Conservation (phyloP, 257 asterid species). For the Solanum sitiens region DNA sequence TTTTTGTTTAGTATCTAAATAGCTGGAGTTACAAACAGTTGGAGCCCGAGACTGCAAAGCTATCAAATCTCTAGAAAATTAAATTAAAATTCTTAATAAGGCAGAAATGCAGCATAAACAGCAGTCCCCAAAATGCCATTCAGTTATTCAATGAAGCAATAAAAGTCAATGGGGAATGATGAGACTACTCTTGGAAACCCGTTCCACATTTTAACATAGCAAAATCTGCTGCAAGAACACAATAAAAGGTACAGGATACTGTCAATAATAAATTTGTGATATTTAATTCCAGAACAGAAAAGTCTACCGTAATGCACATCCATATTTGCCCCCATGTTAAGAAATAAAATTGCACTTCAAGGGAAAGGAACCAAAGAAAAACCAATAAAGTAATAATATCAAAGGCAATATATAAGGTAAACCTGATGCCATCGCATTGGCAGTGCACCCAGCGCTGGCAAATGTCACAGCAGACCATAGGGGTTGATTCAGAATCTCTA, state of each 20-base stretch:
- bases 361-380: background rate
- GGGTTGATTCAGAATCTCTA: slow-evolving; percentile 97
- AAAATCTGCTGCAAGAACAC: background rate
- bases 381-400: background rate
- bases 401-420: slow-evolving; percentile 1
- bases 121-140: background rate
- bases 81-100: background rate
- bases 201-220: background rate
- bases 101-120: background rate
- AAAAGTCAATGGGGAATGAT: background rate
- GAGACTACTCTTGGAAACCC: background rate
- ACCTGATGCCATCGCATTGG: slow-evolving; percentile 98
- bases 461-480: slow-evolving; percentile 97
- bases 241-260: background rate
- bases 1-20: background rate
- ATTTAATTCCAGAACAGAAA: background rate
- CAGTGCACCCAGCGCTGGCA: slow-evolving; percentile 99
- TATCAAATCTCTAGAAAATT: background rate
- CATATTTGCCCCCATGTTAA: background rate
- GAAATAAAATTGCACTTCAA: background rate
- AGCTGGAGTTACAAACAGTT: background rate
- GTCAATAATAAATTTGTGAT: background rate
- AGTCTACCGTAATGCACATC: background rate
- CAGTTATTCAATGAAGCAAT: background rate
- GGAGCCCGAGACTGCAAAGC: background rate